phyloP scores from a whole-genome alignment of 2,329 filamentous ascomycete genomes.

The Emergomyces africanus region DNA sequence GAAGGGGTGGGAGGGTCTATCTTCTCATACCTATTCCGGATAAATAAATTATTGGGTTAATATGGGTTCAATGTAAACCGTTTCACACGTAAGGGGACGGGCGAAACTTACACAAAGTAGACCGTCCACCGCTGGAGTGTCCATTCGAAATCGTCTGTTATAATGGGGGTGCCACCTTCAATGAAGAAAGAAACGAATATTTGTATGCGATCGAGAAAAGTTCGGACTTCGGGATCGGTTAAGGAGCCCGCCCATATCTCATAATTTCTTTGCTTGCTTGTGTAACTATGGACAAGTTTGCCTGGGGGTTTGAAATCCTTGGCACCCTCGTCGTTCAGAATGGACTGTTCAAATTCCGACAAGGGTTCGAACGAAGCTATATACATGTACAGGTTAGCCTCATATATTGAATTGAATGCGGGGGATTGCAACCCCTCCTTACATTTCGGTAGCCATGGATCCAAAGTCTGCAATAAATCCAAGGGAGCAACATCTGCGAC shows the following conservation, averaged over 20 bases:
- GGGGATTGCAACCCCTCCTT: conserved; percentile 16
- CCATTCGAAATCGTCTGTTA: conserved; percentile 58
- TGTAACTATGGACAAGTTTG: conserved; percentile 52
- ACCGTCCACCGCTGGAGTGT: conserved; percentile 74
- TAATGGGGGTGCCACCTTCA: conserved; percentile 74
- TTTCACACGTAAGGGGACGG: neutral
- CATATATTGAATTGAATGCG: neutral
- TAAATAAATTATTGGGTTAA: conserved; percentile 9
- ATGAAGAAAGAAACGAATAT: conserved; percentile 79
- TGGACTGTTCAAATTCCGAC: conserved; percentile 47
- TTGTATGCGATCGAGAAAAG: conserved; percentile 68
- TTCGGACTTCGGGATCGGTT: conserved; percentile 53
- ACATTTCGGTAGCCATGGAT: conserved; percentile 56
- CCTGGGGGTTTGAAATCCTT: conserved; percentile 60
- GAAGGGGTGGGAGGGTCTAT: conserved; percentile 29
- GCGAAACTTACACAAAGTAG: conserved; percentile 58
- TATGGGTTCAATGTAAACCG: neutral
- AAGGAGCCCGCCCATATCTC: conserved; percentile 78
- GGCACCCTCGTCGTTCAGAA: conserved; percentile 33
- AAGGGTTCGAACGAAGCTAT: conserved; percentile 55
- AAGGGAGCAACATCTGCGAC: conserved; percentile 56
- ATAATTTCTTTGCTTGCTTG: conserved; percentile 50
- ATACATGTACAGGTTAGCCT: neutral
- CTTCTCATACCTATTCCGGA: conserved; percentile 42
- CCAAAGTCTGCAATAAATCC: conserved; percentile 54